These are phyloP conservation scores for Puccinellia tenuiflora DNA, from an alignment of 176 grass and related monocot species.

Conservation along the genomic window DNA sequence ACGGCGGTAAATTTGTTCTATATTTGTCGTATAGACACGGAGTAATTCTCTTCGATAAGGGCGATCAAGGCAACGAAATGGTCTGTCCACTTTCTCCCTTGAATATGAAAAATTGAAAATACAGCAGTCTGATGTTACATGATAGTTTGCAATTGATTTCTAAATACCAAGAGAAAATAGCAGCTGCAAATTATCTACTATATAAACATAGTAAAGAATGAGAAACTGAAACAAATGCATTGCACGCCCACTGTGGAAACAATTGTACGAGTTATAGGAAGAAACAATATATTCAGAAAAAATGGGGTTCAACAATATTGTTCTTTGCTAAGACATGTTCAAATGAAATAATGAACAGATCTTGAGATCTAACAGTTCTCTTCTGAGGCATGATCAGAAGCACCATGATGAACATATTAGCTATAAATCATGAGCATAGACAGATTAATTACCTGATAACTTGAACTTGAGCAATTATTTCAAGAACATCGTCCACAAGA, in stretches of 20 bases:
- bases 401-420: constrained; percentile 8
- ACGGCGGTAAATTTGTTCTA: constrained; percentile 78
- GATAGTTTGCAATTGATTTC: constrained; percentile 5
- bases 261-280: constrained; percentile 11
- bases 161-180: constrained; percentile 1
- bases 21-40: constrained; percentile 83
- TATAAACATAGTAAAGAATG: constrained; percentile 13
- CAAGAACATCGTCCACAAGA: constrained; percentile 77
- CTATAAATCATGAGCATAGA: constrained; percentile 3
- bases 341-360: neutral
- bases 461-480: constrained; percentile 99
- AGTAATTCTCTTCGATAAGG: constrained; percentile 92
- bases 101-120: constrained; percentile 18
- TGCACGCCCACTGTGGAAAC: neutral
- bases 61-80: constrained; percentile 86
- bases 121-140: constrained; percentile 28
- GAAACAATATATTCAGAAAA: constrained; percentile 12
- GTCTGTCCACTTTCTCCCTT: constrained; percentile 87
- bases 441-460: constrained; percentile 81
- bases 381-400: constrained; percentile 14
- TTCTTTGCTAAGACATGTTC: neutral
- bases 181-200: neutral
- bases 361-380: neutral
- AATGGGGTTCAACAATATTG: neutral
- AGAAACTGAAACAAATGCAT: neutral